Conservation (phyloP, 2,329 filamentous ascomycete species). For the Aspergillus puulaauensis region DNA sequence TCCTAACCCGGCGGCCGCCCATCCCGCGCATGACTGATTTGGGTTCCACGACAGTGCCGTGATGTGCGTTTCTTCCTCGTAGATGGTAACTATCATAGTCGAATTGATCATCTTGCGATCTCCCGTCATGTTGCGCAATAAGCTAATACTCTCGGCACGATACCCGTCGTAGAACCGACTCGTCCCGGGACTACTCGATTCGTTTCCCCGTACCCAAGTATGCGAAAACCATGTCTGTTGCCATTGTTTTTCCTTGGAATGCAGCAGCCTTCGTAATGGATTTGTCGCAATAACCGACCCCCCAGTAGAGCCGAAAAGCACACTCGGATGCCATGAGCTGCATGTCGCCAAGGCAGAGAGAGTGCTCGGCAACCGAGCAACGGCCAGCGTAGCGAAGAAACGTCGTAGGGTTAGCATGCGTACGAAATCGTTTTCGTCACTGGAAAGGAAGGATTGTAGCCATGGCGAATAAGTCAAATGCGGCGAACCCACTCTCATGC, state of each 20-base stretch:
- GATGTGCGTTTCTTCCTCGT: slow-evolving; percentile 64
- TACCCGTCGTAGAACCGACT: slow-evolving; percentile 48
- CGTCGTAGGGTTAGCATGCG: slow-evolving; percentile 51
- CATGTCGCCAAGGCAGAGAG: slow-evolving; percentile 35
- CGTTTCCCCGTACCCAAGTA: slow-evolving; percentile 48
- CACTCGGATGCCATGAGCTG: slow-evolving; percentile 51
- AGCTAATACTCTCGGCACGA: slow-evolving; percentile 38
- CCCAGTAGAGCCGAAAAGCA: slow-evolving; percentile 53
- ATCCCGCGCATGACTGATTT: slow-evolving; percentile 63
- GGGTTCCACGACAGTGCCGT: slow-evolving; percentile 68
- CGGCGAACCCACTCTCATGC: slow-evolving; percentile 50
- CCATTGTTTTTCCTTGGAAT: slow-evolving; percentile 51
- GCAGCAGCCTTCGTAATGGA: slow-evolving; percentile 51
- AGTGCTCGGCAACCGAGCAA: slow-evolving; percentile 47
- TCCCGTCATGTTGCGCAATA: slow-evolving; percentile 29
- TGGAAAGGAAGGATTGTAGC: slow-evolving; percentile 53
- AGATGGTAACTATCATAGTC: slow-evolving; percentile 46
- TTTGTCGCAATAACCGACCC: slow-evolving; percentile 55
- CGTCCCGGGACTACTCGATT: slow-evolving; percentile 29
- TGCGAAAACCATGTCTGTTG: slow-evolving; percentile 59
- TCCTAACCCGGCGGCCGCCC: slow-evolving; percentile 66
- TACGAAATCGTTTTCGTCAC: slow-evolving; percentile 56
- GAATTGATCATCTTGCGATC: slow-evolving; percentile 34
- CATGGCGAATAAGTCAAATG: slow-evolving; percentile 57
- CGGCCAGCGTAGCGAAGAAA: slow-evolving; percentile 51